Evolutionary conservation across 2,329 filamentous ascomycete genomes (phyloP).

Genomic region (Rhinocladiella similis): DNA sequence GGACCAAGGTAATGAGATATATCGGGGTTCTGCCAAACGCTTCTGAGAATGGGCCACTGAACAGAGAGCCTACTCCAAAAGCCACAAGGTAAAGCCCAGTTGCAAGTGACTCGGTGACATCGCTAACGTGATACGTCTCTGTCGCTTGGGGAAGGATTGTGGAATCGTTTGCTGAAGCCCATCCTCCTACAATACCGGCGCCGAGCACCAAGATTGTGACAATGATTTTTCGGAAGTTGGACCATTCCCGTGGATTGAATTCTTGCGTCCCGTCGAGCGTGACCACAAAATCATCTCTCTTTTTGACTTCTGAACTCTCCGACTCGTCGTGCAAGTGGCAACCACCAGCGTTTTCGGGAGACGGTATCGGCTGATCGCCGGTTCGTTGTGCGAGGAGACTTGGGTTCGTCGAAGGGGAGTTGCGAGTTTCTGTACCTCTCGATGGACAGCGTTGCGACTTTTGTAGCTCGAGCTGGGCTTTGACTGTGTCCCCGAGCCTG

Average conservation of each 20-base stretch:
- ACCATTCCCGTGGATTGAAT: conserved; percentile 51
- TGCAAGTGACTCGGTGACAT: conserved; percentile 45
- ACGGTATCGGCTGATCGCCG: no score
- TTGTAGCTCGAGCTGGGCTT: no score
- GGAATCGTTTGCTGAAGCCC: conserved; percentile 51
- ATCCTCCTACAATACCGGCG: conserved; percentile 50
- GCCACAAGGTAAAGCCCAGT: conserved; percentile 43
- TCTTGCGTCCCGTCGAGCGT: no score
- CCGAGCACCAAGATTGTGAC: conserved; percentile 39
- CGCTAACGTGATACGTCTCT: conserved; percentile 44
- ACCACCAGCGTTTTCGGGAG: no score
- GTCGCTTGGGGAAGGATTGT: conserved; percentile 42
- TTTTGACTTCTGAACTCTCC: no score
- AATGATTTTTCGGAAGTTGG: conserved; percentile 31
- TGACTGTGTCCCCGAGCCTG: no score
- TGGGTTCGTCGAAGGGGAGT: no score
- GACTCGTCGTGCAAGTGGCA: no score
- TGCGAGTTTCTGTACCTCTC: no score
- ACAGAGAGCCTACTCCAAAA: conserved; percentile 50
- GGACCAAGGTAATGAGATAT: conserved; percentile 48
- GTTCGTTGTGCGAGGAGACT: no score
- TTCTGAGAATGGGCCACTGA: conserved; percentile 53
- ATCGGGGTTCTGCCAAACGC: conserved; percentile 51
- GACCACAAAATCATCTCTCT: no score
- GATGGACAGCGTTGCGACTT: no score